Evolutionary conservation across 1,139 yeast species (phyloP).

Genomic region (Kurtzmaniella natalensis): DNA sequence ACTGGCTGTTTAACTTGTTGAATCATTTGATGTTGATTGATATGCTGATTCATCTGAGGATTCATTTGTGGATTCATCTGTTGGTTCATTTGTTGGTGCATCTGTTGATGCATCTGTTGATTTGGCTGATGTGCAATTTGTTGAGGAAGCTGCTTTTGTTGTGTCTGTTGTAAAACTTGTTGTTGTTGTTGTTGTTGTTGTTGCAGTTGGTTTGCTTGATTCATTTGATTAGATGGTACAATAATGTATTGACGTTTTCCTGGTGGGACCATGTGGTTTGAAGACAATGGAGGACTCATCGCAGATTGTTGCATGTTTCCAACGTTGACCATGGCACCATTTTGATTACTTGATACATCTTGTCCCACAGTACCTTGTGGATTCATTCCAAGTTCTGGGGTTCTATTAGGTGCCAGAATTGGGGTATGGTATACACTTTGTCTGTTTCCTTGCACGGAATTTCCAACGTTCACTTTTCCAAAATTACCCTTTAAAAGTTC

Average conservation of each 20-base stretch:
- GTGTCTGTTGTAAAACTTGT: constrained; percentile 7
- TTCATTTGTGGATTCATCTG: constrained; percentile 7
- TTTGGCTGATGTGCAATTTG: constrained; percentile 5
- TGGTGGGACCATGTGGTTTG: neutral
- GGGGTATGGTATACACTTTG: constrained; percentile 1
- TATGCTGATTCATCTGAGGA: constrained; percentile 6
- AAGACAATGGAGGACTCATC: constrained; percentile 1
- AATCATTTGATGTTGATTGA: constrained; percentile 9
- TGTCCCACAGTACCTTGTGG: neutral
- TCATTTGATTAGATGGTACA: neutral
- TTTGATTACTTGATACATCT: neutral
- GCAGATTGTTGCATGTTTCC: neutral
- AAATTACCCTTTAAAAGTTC: constrained; percentile 2
- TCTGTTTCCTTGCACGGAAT: neutral
- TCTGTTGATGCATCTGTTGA: constrained; percentile 4
- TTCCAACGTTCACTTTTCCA: too few species aligned
- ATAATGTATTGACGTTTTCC: neutral
- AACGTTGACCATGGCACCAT: neutral
- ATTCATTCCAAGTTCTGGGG: constrained; percentile 1
- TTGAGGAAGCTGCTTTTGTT: constrained; percentile 7
- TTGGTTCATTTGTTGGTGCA: constrained; percentile 7
- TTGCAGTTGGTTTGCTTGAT: constrained; percentile 5
- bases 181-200: constrained; percentile 8
- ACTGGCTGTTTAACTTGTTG: constrained; percentile 1
- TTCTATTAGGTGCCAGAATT: neutral